Evolutionary conservation across 345 rosid species (phyloP).

Genomic region (Geranium brycei): DNA sequence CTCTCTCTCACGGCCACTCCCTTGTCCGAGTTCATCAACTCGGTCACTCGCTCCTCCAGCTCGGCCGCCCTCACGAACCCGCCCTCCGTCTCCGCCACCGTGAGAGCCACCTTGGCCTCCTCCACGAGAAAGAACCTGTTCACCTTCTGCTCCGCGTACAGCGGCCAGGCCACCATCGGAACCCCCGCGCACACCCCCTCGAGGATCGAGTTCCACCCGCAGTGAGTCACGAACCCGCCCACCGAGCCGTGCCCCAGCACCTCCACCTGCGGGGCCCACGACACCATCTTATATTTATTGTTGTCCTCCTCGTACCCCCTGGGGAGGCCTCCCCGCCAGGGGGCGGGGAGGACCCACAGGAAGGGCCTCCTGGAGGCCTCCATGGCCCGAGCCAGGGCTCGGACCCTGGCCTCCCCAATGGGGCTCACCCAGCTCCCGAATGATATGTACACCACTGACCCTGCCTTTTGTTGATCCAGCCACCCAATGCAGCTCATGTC

Average conservation of each 20-base stretch:
- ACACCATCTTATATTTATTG: constrained; percentile 16
- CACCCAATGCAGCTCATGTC: constrained; percentile 53
- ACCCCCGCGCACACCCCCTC: no score
- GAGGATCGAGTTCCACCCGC: constrained; percentile 73
- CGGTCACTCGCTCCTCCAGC: no score
- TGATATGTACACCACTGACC: constrained; percentile 51
- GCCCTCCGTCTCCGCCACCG: no score
- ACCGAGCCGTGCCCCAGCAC: constrained; percentile 39
- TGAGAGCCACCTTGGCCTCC: no score
- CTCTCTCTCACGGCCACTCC: no score
- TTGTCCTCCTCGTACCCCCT: constrained; percentile 19
- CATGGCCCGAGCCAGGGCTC: constrained; percentile 35
- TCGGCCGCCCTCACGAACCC: no score
- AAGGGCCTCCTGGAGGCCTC: constrained; percentile 39
- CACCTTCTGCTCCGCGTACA: no score
- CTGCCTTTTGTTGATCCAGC: constrained; percentile 37
- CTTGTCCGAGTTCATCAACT: no score
- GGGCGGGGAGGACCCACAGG: constrained; percentile 42
- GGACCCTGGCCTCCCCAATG: constrained; percentile 43
- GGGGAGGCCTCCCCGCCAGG: constrained; percentile 56
- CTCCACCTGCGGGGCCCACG: constrained; percentile 65
- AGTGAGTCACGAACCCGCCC: constrained; percentile 54
- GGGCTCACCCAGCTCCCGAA: constrained; percentile 88
- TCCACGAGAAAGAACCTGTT: no score
- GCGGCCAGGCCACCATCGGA: constrained; percentile 32